A percentile compares a stretch with the other conserved stretches of the same genome.
Conservation (phyloP, 495 filamentous ascomycete genomes). For the Hyphodiscus hymeniophilus region DNA sequence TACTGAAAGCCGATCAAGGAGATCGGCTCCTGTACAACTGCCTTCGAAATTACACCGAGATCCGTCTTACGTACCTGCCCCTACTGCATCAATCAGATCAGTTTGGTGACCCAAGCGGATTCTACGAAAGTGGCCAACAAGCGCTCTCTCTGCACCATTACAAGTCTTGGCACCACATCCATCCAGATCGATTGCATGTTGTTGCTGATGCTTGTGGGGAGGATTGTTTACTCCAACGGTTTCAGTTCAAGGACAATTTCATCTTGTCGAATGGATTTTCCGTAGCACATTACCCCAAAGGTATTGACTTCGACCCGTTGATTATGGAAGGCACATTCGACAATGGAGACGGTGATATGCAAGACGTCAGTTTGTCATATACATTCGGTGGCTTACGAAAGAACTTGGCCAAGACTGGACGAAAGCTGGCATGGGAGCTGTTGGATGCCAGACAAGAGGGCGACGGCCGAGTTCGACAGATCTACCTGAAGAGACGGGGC, state of each 20-base stretch:
- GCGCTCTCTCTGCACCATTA: constrained; percentile 53
- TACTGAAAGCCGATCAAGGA: constrained; percentile 17
- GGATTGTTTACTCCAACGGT: constrained; percentile 47
- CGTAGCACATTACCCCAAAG: constrained; percentile 38
- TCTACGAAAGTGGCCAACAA: constrained; percentile 46
- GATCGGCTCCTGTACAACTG: constrained; percentile 40
- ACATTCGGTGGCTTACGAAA: constrained; percentile 17
- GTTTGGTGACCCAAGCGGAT: constrained; percentile 40
- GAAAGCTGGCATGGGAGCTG: constrained; percentile 29
- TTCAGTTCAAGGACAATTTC: constrained; percentile 45
- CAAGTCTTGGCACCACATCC: constrained; percentile 45
- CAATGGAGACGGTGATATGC: constrained; percentile 10
- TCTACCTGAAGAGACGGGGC: constrained; percentile 27
- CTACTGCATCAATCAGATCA: constrained; percentile 46
- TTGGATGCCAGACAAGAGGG: constrained; percentile 22
- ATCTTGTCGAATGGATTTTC: constrained; percentile 52
- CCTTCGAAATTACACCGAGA: constrained; percentile 40
- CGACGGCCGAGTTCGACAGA: constrained; percentile 31
- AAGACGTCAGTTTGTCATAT: constrained; percentile 6
- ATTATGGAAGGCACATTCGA: constrained; percentile 21
- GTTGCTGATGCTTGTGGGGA: constrained; percentile 48
- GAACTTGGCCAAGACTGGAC: constrained; percentile 22
- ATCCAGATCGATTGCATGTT: constrained; percentile 33
- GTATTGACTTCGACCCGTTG: constrained; percentile 23
- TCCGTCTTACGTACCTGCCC: constrained; percentile 41